These are phyloP conservation scores for Cercophora samala DNA, from an alignment of 495 filamentous ascomycete species.

Conservation along the genomic window DNA sequence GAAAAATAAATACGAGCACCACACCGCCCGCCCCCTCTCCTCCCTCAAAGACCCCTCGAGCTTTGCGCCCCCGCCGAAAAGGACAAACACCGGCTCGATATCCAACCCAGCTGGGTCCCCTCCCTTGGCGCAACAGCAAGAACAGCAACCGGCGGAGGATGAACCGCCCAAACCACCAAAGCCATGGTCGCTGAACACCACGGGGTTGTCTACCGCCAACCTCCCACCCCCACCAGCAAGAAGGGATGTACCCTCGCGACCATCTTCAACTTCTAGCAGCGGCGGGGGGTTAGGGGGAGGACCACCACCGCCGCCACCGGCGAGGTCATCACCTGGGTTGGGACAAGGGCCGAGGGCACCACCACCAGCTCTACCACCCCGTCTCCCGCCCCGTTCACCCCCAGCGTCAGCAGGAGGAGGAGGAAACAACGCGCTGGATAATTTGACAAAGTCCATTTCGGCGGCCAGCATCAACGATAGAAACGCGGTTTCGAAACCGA, in stretches of 20 bases:
- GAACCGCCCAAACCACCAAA: conserved; percentile 54
- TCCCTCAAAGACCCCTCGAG: conserved; percentile 76
- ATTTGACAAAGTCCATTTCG: not conserved
- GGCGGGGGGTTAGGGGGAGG: not conserved
- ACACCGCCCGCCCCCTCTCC: conserved; percentile 54
- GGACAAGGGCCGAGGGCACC: not conserved
- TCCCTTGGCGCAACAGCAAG: conserved; percentile 34
- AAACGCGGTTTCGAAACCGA: conserved; percentile 38
- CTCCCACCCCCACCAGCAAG: conserved; percentile 71
- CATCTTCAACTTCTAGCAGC: not conserved
- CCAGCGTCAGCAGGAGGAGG: not conserved
- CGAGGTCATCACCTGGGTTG: conserved; percentile 2
- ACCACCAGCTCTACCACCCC: conserved; percentile 71
- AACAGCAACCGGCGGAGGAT: conserved; percentile 32
- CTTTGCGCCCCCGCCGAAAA: conserved; percentile 84
- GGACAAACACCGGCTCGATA: conserved; percentile 16
- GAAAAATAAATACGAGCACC: not conserved
- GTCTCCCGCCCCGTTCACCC: conserved; percentile 43
- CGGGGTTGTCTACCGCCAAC: conserved; percentile 62
- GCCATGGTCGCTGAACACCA: conserved; percentile 68
- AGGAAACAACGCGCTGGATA: not conserved
- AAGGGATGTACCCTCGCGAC: conserved; percentile 36
- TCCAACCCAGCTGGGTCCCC: conserved; percentile 12
- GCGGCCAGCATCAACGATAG: conserved; percentile 18
- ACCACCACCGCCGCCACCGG: conserved; percentile 27